Percentiles rank a stretch among this genome's conserved stretches.
These are phyloP conservation scores for Geotrichum histeridarum DNA, from an alignment of 1,139 yeast species.

Conservation along the genomic window DNA sequence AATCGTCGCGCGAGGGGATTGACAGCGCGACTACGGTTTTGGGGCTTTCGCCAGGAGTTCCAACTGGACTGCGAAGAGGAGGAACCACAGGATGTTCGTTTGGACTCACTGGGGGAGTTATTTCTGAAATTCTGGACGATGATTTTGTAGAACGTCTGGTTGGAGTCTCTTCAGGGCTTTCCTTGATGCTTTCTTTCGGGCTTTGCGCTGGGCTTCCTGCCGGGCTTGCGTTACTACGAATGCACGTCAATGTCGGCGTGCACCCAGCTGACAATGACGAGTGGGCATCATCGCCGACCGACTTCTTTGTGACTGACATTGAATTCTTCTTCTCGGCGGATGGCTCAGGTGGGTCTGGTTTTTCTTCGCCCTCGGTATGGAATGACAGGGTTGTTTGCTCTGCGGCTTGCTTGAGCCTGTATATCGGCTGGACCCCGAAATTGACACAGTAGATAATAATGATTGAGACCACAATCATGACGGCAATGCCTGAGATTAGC, in stretches of 20 bases:
- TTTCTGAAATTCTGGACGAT: too few species aligned
- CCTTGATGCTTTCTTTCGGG: neutral
- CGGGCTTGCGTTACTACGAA: neutral
- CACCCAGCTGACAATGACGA: too few species aligned
- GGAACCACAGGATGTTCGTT: neutral
- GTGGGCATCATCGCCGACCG: too few species aligned
- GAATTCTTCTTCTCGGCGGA: neutral
- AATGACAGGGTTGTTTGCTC: conserved; percentile 47
- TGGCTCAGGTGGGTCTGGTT: neutral
- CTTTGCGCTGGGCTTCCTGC: neutral
- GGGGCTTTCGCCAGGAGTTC: neutral
- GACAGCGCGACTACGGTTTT: neutral
- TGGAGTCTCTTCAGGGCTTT: neutral
- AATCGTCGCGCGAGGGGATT: neutral
- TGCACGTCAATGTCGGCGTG: too few species aligned
- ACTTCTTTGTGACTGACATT: neutral
- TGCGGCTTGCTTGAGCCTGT: conserved; percentile 75
- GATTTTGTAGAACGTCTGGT: too few species aligned
- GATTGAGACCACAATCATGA: conserved; percentile 68
- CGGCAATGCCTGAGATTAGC: conserved; percentile 73
- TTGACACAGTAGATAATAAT: conserved; percentile 79
- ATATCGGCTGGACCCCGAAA: conserved; percentile 79
- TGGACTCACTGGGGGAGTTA: too few species aligned
- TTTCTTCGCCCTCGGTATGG: conserved; percentile 1
- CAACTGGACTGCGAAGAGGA: neutral